phyloP scores from a whole-genome alignment of 352 stramenopile genomes.

The Aphanomyces cochlioides region DNA sequence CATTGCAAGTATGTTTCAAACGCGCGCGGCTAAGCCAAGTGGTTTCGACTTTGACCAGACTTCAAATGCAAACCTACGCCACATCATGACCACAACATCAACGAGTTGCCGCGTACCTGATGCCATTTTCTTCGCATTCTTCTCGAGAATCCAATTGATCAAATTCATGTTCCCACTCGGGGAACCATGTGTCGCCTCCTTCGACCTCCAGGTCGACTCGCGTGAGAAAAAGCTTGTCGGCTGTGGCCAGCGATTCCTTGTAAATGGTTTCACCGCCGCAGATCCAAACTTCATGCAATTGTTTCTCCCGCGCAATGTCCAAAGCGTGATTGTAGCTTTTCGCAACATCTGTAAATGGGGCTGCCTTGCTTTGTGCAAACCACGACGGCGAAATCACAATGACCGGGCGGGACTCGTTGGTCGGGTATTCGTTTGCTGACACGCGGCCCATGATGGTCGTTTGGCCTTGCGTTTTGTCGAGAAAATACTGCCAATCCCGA shows the following conservation, averaged over 20 bases:
- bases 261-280: constrained; percentile 60
- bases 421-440: constrained; percentile 53
- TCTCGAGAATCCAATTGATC: constrained; percentile 9
- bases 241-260: constrained; percentile 43
- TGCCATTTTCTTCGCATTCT: constrained; percentile 15
- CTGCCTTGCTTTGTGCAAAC: background rate
- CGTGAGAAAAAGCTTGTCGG: constrained; percentile 46
- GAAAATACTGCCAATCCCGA: constrained; percentile 70
- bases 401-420: constrained; percentile 49
- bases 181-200: constrained; percentile 54
- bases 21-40: no score
- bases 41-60: constrained; percentile 23
- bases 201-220: constrained; percentile 50
- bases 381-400: constrained; percentile 50
- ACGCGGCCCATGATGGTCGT: constrained; percentile 60
- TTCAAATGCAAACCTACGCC: constrained; percentile 27
- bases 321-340: constrained; percentile 22
- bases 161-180: constrained; percentile 29
- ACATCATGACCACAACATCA: background rate
- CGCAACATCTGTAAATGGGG: background rate
- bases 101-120: constrained; percentile 2
- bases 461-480: constrained; percentile 44
- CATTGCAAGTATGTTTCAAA: background rate
- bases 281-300: constrained; percentile 45
- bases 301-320: background rate